Evolutionary conservation across 305 asterid genomes (phyloP).

Genomic region (Fraxinus dipetala): DNA sequence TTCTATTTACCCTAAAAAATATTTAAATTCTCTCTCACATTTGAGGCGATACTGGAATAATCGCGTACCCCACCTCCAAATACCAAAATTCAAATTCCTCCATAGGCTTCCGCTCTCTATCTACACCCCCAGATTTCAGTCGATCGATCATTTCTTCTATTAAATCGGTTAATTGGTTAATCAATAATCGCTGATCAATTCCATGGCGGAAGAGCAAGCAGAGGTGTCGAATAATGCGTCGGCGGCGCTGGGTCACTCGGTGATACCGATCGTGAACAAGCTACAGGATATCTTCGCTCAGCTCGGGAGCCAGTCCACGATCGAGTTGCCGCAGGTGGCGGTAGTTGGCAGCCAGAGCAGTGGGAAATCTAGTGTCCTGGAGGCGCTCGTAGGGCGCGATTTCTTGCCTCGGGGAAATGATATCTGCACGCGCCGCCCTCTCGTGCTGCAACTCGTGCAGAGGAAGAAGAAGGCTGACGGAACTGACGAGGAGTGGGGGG

Average conservation of each 20-base stretch:
- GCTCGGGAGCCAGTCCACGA: constrained; percentile 14
- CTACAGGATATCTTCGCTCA: constrained; percentile 36
- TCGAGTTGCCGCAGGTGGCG: constrained; percentile 37
- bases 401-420: constrained; percentile 35
- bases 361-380: constrained; percentile 40
- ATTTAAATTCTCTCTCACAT: too few relatives aligned
- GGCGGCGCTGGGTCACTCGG: constrained; percentile 16
- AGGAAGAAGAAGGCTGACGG: not conserved
- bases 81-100: constrained; percentile 18
- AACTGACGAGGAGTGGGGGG: constrained; percentile 30
- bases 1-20: not conserved
- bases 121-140: constrained; percentile 28
- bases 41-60: constrained; percentile 7
- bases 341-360: constrained; percentile 41
- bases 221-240: not conserved
- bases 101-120: constrained; percentile 33
- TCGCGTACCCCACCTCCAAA: constrained; percentile 10
- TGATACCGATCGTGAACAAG: constrained; percentile 29
- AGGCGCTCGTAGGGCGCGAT: constrained; percentile 38
- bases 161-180: not conserved
- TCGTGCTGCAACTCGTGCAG: constrained; percentile 31
- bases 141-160: not conserved
- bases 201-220: not conserved
- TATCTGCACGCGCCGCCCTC: constrained; percentile 38
- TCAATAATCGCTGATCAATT: not conserved